phyloP scores from a whole-genome alignment of 2,329 filamentous ascomycete genomes.

The Colletotrichum sojae region DNA sequence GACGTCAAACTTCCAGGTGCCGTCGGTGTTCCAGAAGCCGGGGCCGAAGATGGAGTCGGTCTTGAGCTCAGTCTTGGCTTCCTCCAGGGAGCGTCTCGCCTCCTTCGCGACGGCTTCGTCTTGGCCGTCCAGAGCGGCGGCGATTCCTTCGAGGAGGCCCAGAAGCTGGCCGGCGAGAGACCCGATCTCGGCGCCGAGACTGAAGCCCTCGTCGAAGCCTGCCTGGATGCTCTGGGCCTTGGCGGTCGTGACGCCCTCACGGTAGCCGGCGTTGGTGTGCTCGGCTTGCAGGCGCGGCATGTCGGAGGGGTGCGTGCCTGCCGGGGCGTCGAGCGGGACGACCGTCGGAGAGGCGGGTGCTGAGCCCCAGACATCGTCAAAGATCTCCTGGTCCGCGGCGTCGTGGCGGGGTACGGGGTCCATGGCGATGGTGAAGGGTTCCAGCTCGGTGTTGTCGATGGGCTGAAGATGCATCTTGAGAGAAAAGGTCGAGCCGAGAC shows the following conservation, averaged over 20 bases:
- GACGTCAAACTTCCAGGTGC: constrained; percentile 78
- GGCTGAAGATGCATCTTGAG: constrained; percentile 41
- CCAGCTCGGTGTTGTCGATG: constrained; percentile 41
- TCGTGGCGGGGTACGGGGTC: constrained; percentile 19
- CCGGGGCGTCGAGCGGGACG: constrained; percentile 8
- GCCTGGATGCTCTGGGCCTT: constrained; percentile 85
- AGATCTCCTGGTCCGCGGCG: constrained; percentile 26
- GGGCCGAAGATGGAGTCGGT: constrained; percentile 74
- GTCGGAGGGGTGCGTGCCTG: constrained; percentile 68
- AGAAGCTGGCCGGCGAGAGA: constrained; percentile 80
- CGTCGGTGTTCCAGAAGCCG: constrained; percentile 78
- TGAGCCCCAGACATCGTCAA: constrained; percentile 45
- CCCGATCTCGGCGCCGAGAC: constrained; percentile 86
- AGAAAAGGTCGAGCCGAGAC: not conserved
- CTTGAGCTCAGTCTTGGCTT: constrained; percentile 72
- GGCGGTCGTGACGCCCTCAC: constrained; percentile 84
- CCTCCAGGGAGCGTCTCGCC: constrained; percentile 52
- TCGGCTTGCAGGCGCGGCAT: constrained; percentile 80
- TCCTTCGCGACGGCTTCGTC: constrained; percentile 40
- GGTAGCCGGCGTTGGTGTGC: constrained; percentile 89
- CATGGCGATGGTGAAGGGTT: constrained; percentile 41
- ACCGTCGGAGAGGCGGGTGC: constrained; percentile 33
- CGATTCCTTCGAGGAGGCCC: constrained; percentile 82
- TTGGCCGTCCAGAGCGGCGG: constrained; percentile 58
- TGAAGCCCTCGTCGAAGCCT: constrained; percentile 93